These are phyloP conservation scores for Chalciporus chontae DNA, from an alignment of 768 basidiomycete genomes.

Conservation along the genomic window DNA sequence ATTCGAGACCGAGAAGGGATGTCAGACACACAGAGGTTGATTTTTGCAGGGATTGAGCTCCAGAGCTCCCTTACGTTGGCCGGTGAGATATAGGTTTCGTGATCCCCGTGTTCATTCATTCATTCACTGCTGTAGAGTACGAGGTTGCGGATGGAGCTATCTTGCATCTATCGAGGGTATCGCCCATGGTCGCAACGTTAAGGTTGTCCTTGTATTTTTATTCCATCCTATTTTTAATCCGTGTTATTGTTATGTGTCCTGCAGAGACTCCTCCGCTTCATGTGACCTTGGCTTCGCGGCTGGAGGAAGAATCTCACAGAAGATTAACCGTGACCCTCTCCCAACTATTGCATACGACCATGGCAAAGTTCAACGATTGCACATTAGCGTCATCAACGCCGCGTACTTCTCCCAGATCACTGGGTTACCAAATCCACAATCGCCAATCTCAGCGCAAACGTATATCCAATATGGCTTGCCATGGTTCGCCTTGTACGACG, in stretches of 20 bases:
- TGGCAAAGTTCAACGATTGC: slow-evolving; percentile 4
- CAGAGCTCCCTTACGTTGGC: slow-evolving; percentile 45
- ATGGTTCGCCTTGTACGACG: slow-evolving; percentile 20
- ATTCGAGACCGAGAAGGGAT: slow-evolving; percentile 74
- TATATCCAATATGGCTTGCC: slow-evolving; percentile 11
- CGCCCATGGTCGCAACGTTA: too few relatives aligned
- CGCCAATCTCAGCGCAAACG: slow-evolving; percentile 10
- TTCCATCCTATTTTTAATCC: too few relatives aligned
- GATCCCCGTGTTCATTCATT: too few relatives aligned
- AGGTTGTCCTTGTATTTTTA: too few relatives aligned
- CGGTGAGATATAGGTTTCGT: not conserved
- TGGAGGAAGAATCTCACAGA: slow-evolving; percentile 21
- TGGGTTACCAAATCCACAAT: slow-evolving; percentile 11
- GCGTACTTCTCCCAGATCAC: slow-evolving; percentile 12
- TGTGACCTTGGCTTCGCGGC: slow-evolving; percentile 38
- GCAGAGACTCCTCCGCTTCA: too few relatives aligned
- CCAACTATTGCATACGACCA: slow-evolving; percentile 15
- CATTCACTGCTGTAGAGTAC: too few relatives aligned
- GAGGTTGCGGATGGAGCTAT: too few relatives aligned
- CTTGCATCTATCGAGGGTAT: too few relatives aligned
- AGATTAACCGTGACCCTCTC: slow-evolving; percentile 18
- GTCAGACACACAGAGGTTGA: slow-evolving; percentile 74
- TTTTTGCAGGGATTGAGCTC: slow-evolving; percentile 84
- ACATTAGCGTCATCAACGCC: slow-evolving; percentile 16
- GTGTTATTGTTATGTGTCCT: too few relatives aligned